Base-by-base conservation (phyloP, 1,284 basidiomycete species). In the Ceratobasidium sp. region DNA sequence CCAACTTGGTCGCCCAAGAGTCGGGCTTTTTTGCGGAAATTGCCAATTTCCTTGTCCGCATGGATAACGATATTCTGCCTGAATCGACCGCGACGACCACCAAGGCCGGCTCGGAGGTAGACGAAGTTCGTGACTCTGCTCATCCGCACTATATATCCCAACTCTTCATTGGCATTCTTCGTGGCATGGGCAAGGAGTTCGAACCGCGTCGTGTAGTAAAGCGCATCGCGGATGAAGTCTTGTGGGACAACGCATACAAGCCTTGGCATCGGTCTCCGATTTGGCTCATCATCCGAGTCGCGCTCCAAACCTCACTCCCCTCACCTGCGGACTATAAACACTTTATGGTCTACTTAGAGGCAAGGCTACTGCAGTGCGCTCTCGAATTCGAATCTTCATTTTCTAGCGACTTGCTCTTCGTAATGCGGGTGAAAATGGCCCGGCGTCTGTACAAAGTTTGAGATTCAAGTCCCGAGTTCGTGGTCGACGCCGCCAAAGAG, bases 251-350 rank as follows among this genome's bases (percentile, higher is more conserved):
- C 41, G 78, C 82, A 0, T 67, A 73, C 38, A 78, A 79, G 18
- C 85, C 85, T 14, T 87, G 85, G 85, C 78, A 84, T 16, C 79
- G 86, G n/a, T 84, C 84, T 3, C 78, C 83, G 0, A 74, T 84
- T 1, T 86, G 84, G 83, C 81, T 85, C 5, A 75, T 85, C n/a
- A 77, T 86, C 43, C 82, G 84, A 11, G 82, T 87, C 1, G 80
- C 82, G 0, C 73, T 87, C 2, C 86, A 87, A 73, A 83, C 82
- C 0, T 79, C 83, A 0, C 77, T 86, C 9, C 46, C 52, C 4
- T 23, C n/a, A 13, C 35, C 67, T 16, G 58, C 49, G 32, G 76
- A 64, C 14, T 88, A 87, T 79, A 87, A 87, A 73, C n/a, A 55
- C 0, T 87, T 87, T 76, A 83, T 86, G 77, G 63, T 82, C 1